phyloP scores from a whole-genome alignment of 805 yeast species.

The Limtongozyma cylindracea region DNA sequence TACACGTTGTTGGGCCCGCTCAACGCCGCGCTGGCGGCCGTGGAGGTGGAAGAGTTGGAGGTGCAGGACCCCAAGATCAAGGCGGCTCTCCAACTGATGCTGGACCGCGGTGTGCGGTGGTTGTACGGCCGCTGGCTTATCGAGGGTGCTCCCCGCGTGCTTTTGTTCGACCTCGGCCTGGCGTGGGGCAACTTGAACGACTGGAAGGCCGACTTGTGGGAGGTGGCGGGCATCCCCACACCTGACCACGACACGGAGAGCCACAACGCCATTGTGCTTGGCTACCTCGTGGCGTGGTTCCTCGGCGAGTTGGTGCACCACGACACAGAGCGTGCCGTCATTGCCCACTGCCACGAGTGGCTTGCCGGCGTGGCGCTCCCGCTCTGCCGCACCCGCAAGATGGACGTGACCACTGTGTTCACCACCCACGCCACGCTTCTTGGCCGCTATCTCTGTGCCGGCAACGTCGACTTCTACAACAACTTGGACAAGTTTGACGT shows the following conservation, averaged over 20 bases:
- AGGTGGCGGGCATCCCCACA: conserved; percentile 73
- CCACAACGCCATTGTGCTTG: conserved; percentile 78
- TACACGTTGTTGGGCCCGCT: conserved; percentile 77
- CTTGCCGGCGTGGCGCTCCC: conserved; percentile 93
- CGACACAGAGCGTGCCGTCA: conserved; percentile 70
- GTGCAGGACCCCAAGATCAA: conserved; percentile 27
- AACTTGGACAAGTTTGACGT: conserved; percentile 76
- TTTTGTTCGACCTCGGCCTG: conserved; percentile 66
- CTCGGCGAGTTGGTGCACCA: conserved; percentile 77
- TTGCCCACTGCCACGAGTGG: conserved; percentile 96
- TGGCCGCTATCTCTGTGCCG: conserved; percentile 92
- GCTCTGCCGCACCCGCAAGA: conserved; percentile 68
- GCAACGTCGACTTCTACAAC: conserved; percentile 87
- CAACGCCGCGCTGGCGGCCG: conserved; percentile 45
- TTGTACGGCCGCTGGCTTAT: conserved; percentile 91
- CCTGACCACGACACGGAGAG: conserved; percentile 78
- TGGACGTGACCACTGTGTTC: conserved; percentile 86
- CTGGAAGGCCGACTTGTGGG: conserved; percentile 91
- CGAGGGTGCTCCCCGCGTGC: conserved; percentile 91
- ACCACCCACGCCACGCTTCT: conserved; percentile 93
- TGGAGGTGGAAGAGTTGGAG: conserved; percentile 59
- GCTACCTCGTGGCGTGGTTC: conserved; percentile 92
- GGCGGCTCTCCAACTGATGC: conserved; percentile 54
- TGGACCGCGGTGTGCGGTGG: conserved; percentile 54
- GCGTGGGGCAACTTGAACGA: conserved; percentile 51